These are phyloP conservation scores for Citropsis articulata DNA, from an alignment of 345 rosid genomes.

Conservation along the genomic window DNA sequence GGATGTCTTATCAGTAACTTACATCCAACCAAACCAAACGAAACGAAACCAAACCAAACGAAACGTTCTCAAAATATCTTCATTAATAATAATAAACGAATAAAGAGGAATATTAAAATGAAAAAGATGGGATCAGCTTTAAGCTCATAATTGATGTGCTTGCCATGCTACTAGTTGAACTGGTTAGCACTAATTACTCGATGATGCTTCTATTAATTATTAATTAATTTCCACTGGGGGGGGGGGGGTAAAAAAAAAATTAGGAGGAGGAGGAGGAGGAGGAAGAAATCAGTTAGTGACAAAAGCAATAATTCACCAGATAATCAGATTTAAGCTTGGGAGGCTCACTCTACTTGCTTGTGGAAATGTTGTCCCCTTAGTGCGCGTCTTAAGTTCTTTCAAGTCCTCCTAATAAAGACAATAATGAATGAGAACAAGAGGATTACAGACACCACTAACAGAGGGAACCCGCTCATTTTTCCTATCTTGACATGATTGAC, in stretches of 20 bases:
- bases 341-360: not conserved
- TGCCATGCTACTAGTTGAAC: not conserved
- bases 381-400: not conserved
- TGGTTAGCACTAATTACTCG: not conserved
- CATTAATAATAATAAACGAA: not conserved
- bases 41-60: not conserved
- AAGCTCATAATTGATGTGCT: too few relatives aligned
- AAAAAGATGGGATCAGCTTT: not conserved
- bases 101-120: not conserved
- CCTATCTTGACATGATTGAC: not conserved
- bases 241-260: too few relatives aligned
- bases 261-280: too few relatives aligned
- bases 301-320: conserved; percentile 11
- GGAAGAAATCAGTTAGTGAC: not conserved
- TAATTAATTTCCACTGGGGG: not conserved
- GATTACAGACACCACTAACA: not conserved
- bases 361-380: conserved; percentile 8
- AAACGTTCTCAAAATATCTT: not conserved
- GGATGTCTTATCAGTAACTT: not conserved
- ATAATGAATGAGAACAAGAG: not conserved
- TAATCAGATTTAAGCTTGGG: not conserved
- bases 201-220: not conserved
- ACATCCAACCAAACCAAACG: not conserved
- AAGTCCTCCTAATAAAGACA: conserved; percentile 3
- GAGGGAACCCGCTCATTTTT: not conserved